Evolutionary conservation across 768 basidiomycete genomes (phyloP), one percentile per base, ranked within the genome.

Genomic region (Roridomyces roridus): DNA sequence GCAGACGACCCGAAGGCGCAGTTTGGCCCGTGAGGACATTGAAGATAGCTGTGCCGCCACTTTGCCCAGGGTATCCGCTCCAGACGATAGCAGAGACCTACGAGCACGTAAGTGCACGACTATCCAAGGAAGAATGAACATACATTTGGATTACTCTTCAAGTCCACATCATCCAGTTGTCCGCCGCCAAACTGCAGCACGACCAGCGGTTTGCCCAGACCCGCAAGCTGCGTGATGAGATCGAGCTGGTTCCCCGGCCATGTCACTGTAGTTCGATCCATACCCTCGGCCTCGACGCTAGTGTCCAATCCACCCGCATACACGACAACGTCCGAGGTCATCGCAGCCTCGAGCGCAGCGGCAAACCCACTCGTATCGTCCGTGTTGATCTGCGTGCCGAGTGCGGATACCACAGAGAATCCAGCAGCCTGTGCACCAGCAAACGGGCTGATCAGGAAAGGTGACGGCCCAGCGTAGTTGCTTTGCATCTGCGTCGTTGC

Each of bases 211-310:
- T 84, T 85, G 18, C 77, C 77, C 14, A 79, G 60, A 14, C 64
- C 67, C 20, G 75, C 71, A 14, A 86, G 74, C 65, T 77, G 70
- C 24, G 69, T 51, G 26, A 85, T 70, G 26, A 85, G 68, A 36
- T 80, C 73, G 4, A 84, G 74, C 69, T 86, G 85, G 48, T 74
- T 77, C 1, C 83, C 81, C 0, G 84, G 83, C 84, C 84, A 85
- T 6, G 73, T 72, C 39, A 86, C 77, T 36, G 68, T 73, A 44
- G 71, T 71, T 9, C 84, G 73, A 65, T 86, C 85, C n/a, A 63
- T 43, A 4, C 65, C 72, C 67, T 86, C 85, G 3, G 69, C 69
- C 64, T 85, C 85, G 28, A 83, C 65, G 6, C 69, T 70, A 24
- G 76, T 69, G 60, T 84, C 82, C 10, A 85, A 76, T 2, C 85